A percentile compares a stretch with the other conserved stretches of the same genome.
phyloP scores from a whole-genome alignment of 768 basidiomycete species.

The Mycena filopes region DNA sequence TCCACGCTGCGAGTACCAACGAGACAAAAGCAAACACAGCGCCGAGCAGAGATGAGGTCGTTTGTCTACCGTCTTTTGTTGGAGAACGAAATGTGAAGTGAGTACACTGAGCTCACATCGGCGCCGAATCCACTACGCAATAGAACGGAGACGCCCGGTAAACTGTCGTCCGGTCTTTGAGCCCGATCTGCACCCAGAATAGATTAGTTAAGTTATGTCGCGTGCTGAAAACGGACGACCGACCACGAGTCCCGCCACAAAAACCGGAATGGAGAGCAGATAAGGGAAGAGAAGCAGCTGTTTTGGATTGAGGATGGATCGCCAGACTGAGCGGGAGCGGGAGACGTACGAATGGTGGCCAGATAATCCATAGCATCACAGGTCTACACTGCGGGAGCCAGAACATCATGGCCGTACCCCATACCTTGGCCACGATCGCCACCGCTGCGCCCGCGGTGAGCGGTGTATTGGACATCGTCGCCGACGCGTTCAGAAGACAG shows the following conservation, averaged over 20 bases:
- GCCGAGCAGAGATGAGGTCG: constrained; percentile 16
- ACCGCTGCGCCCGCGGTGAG: constrained; percentile 20
- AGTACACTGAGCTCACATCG: constrained; percentile 6
- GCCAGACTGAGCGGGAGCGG: not conserved
- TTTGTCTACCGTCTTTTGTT: constrained; percentile 9
- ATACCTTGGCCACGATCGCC: constrained; percentile 18
- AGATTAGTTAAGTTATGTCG: too few species aligned
- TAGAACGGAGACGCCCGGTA: constrained; percentile 28
- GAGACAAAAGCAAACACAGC: constrained; percentile 17
- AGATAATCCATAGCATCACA: constrained; percentile 12
- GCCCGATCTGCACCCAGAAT: constrained; percentile 19
- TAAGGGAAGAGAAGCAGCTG: constrained; percentile 19
- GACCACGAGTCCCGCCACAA: constrained; percentile 14
- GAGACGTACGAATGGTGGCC: constrained; percentile 21
- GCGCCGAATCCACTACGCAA: constrained; percentile 10
- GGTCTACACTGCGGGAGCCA: not conserved
- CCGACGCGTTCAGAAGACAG: constrained; percentile 21
- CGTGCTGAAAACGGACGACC: too few species aligned
- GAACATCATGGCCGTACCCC: constrained; percentile 20
- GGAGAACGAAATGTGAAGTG: not conserved
- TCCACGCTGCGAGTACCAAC: not conserved
- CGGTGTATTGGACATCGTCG: constrained; percentile 21
- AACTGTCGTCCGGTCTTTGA: constrained; percentile 1
- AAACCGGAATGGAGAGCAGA: constrained; percentile 15
- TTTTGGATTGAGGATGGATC: too few species aligned